phyloP scores from a whole-genome alignment of 2,329 filamentous ascomycete genomes.

The Clarireedia sp. region DNA sequence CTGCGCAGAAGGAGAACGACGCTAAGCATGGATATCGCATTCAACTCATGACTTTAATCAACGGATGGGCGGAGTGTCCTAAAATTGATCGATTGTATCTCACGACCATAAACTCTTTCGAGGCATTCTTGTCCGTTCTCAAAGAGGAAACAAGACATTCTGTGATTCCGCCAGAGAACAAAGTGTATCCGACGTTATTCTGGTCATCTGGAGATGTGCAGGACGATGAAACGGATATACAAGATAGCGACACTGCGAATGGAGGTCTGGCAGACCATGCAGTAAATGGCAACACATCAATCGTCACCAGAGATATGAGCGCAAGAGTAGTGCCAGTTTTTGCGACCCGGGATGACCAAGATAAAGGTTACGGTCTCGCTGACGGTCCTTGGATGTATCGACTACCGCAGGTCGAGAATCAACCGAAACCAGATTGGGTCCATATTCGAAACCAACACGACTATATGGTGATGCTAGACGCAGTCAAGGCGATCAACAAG shows the following conservation, averaged over 20 bases:
- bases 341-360: neutral
- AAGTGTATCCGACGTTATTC: neutral
- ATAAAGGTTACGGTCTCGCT: slow-evolving; percentile 18
- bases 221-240: neutral
- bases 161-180: slow-evolving; percentile 14
- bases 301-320: neutral
- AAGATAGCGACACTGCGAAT: neutral
- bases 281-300: neutral
- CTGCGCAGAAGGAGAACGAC: neutral
- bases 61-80: slow-evolving; percentile 1
- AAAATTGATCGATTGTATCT: slow-evolving; percentile 11
- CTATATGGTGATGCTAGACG: slow-evolving; percentile 8
- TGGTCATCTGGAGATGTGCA: neutral
- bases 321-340: neutral
- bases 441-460: neutral
- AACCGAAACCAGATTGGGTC: neutral
- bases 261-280: neutral
- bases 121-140: slow-evolving; percentile 11
- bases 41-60: neutral
- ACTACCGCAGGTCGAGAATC: neutral
- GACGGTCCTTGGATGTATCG: slow-evolving; percentile 24
- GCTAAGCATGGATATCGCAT: neutral
- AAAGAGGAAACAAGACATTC: slow-evolving; percentile 15
- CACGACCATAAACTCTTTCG: slow-evolving; percentile 9
- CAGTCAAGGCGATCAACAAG: neutral